Evolutionary conservation across 2,329 filamentous ascomycete species (phyloP).

Genomic region (Amauroascus niger): DNA sequence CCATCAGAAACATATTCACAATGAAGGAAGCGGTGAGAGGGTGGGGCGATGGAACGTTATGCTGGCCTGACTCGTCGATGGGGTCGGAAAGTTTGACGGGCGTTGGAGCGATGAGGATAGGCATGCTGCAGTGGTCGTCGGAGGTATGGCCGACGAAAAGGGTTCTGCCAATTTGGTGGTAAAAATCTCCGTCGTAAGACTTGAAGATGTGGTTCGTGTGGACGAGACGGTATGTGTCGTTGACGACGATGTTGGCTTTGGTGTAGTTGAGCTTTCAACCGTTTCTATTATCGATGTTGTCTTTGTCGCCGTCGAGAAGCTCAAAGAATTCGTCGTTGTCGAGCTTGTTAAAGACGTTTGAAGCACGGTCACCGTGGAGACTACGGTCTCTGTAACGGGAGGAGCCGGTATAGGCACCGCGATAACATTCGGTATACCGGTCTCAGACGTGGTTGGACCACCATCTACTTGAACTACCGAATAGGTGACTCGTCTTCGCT

Average conservation of each 20-base stretch:
- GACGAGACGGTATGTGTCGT: not conserved
- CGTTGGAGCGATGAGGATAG: not conserved
- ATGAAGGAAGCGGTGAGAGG: slow-evolving; percentile 2
- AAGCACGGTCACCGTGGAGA: slow-evolving; percentile 11
- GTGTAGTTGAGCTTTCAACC: not conserved
- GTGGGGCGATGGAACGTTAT: slow-evolving; percentile 6
- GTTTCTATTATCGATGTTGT: slow-evolving; percentile 5
- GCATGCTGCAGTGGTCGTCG: not conserved
- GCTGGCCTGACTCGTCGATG: not conserved
- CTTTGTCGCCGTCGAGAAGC: not conserved
- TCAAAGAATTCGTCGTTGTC: slow-evolving; percentile 2
- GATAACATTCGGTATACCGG: slow-evolving; percentile 10
- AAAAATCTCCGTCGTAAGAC: not conserved
- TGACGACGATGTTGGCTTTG: not conserved
- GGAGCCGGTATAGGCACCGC: slow-evolving; percentile 13
- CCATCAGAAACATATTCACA: not conserved
- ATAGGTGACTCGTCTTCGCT: slow-evolving; percentile 14
- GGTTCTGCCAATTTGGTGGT: not conserved
- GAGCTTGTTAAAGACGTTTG: slow-evolving; percentile 6
- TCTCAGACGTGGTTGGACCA: slow-evolving; percentile 11
- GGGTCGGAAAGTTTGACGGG: not conserved
- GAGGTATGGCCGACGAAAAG: not conserved
- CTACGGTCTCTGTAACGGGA: slow-evolving; percentile 14
- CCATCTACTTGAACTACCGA: slow-evolving; percentile 20
- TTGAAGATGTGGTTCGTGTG: not conserved